phyloP scores from a whole-genome alignment of 202 grass and related monocot genomes.

The Zizania palustris region DNA sequence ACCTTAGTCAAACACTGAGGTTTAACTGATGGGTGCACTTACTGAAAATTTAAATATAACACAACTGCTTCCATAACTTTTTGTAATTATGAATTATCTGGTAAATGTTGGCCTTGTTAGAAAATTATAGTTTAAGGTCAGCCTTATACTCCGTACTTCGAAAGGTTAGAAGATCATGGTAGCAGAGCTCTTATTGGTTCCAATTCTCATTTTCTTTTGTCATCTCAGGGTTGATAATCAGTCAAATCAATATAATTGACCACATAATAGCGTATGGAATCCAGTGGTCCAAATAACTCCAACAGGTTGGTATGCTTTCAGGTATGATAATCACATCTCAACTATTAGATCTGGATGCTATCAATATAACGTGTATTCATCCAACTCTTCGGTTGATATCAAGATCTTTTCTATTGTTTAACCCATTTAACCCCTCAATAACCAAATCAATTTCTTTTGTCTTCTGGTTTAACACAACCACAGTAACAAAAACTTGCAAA shows the following conservation, averaged over 20 bases:
- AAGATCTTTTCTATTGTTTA: conserved; percentile 49
- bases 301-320: conserved; percentile 27
- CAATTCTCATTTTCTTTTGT: conserved; percentile 10
- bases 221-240: conserved; percentile 33
- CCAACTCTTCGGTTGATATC: conserved; percentile 28
- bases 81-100: background rate
- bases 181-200: conserved; percentile 23
- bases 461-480: conserved; percentile 26
- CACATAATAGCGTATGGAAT: conserved; percentile 20
- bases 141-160: conserved; percentile 14
- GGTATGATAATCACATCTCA: conserved; percentile 48
- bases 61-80: conserved; percentile 17
- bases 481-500: conserved; percentile 46
- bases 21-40: background rate
- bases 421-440: conserved; percentile 37
- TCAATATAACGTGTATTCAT: conserved; percentile 43
- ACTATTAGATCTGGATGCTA: conserved; percentile 37
- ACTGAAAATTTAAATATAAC: conserved; percentile 18
- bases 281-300: conserved; percentile 33
- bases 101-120: conserved; percentile 22
- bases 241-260: conserved; percentile 46
- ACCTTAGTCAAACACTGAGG: conserved; percentile 9
- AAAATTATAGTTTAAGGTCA: conserved; percentile 13
- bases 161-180: conserved; percentile 33
- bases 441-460: conserved; percentile 24